Base-by-base conservation (phyloP, 768 basidiomycete genomes). In the Tulasnella sp. region DNA sequence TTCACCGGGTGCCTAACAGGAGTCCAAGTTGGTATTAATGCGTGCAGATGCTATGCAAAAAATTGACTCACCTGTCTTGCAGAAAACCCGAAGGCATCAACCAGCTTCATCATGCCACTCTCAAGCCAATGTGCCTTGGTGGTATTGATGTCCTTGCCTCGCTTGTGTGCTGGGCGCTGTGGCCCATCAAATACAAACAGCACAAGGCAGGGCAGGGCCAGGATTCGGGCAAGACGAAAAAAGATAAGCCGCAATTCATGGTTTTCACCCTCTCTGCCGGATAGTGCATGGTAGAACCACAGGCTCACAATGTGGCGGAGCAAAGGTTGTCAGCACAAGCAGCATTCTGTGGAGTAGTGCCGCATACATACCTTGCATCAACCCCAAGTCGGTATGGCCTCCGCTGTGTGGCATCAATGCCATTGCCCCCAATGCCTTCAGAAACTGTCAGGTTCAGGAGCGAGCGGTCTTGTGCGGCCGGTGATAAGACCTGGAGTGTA, bases 151-250 rank as follows among this genome's bases (percentile, higher is more conserved):
- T 61, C 59, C 49, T 65, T 77, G 36, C 82, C 82, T 19, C 75
- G 67, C 70, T 96, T 96, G 62, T 84, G 68, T 21, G 79, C 77
- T 2, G 91, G 91, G 59, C 92, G 77, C 59, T 82, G 78, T 0
- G 86, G 86, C 0, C 91, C 91, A 68, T 96, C 90, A 65, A 94
- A 96, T 3, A 94, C 86, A 67, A 94, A 93, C 11, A 96, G 75
- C 0, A 89, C 89, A 9, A 91, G 75, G 62, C 94, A 81, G 0
- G 91, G 89, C 4, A 81, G 75, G 54, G 75, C 42, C 67, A 72
- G 79, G 2, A 96, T 76, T 21, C 78, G 79, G 36, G 83, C 80
- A 67, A 88, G 89, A 43, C 86, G 84, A 68, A 90, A 93, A 72
- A 92, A 84, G 4, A 86, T 71, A 0, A 86, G 90, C 25, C 89